phyloP scores from a whole-genome alignment of 345 rosid genomes.

The Garcia nutans region DNA sequence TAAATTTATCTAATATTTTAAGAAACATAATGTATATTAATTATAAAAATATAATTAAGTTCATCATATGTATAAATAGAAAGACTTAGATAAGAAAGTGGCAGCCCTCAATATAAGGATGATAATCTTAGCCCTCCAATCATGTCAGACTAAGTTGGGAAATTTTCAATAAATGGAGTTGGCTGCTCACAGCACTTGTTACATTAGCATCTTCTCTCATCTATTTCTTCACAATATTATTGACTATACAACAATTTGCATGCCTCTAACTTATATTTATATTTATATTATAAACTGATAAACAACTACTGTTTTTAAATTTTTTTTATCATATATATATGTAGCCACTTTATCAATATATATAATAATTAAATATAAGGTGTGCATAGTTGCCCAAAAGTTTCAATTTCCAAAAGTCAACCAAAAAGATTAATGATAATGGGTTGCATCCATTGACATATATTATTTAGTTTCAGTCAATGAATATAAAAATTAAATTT shows the following conservation, averaged over 20 bases:
- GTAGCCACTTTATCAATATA: not conserved
- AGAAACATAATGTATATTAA: too few species aligned
- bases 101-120: not conserved
- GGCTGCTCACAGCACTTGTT: not conserved
- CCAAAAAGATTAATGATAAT: conserved; percentile 13
- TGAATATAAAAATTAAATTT: not conserved
- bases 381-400: conserved; percentile 14
- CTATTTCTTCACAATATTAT: not conserved
- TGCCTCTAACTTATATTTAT: not conserved
- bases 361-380: not conserved
- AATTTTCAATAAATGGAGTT: not conserved
- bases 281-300: not conserved
- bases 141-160: not conserved
- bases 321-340: too few species aligned
- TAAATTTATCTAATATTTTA: too few species aligned
- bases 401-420: conserved; percentile 24
- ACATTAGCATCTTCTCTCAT: not conserved
- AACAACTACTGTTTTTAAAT: not conserved
- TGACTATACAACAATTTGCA: conserved; percentile 4
- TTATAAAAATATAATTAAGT: too few species aligned
- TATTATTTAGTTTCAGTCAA: not conserved
- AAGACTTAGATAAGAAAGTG: not conserved
- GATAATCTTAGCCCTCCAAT: not conserved
- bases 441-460: conserved; percentile 1
- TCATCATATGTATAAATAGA: too few species aligned